Conservation (phyloP, 768 basidiomycete species). For the Boletus sp. region DNA sequence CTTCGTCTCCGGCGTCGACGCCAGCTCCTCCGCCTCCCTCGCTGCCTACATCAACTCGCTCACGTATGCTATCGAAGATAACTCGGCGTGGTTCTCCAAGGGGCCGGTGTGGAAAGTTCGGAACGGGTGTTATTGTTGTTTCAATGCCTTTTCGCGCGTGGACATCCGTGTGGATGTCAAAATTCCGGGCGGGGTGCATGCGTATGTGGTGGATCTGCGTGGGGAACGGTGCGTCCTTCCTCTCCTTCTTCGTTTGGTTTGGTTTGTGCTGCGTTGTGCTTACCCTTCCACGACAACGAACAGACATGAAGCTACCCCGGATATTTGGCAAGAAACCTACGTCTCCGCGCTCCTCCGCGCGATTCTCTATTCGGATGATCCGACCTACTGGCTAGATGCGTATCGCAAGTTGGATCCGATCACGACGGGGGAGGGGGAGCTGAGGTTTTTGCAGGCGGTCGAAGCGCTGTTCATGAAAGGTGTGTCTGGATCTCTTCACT, state of each 20-base stretch:
- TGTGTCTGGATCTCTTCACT: slow-evolving; percentile 12
- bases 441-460: slow-evolving; percentile 85
- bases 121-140: slow-evolving; percentile 94
- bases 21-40: slow-evolving; percentile 94
- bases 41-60: slow-evolving; percentile 98
- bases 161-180: slow-evolving; percentile 98
- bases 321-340: slow-evolving; percentile 97
- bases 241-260: background rate
- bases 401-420: slow-evolving; percentile 97
- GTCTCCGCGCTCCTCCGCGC: slow-evolving; percentile 88
- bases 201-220: slow-evolving; percentile 89
- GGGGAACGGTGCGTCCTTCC: slow-evolving; percentile 74
- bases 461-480: slow-evolving; percentile 89
- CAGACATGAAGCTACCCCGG: slow-evolving; percentile 77
- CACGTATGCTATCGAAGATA: slow-evolving; percentile 93
- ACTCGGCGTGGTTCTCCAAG: slow-evolving; percentile 88
- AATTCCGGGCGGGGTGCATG: slow-evolving; percentile 94
- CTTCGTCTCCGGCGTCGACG: slow-evolving; percentile 97
- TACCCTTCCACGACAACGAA: too few relatives aligned
- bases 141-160: slow-evolving; percentile 96
- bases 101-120: slow-evolving; percentile 84
- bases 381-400: slow-evolving; percentile 85
- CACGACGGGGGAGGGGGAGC: slow-evolving; percentile 81
- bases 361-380: slow-evolving; percentile 94
- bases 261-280: background rate